These are phyloP conservation scores for Nicotiana undulata DNA, from an alignment of 257 asterid species.

Conservation along the genomic window DNA sequence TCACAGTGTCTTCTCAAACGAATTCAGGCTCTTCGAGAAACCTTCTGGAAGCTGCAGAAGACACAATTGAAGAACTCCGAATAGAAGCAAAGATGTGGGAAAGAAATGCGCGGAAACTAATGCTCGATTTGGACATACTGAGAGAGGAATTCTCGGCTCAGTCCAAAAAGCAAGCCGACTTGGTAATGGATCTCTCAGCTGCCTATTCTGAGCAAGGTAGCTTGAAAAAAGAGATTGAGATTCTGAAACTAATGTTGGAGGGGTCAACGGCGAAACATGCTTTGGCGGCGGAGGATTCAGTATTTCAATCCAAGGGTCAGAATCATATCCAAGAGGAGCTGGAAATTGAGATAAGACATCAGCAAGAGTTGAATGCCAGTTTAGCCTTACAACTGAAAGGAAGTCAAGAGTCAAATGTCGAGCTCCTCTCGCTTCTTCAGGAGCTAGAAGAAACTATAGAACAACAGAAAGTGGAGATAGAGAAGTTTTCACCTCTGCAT, in stretches of 20 bases:
- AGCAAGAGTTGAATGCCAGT: conserved; percentile 46
- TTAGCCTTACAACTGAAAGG: conserved; percentile 54
- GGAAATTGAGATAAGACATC: conserved; percentile 62
- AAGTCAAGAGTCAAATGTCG: conserved; percentile 81
- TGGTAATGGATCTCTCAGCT: conserved; percentile 60
- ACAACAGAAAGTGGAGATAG: conserved; percentile 66
- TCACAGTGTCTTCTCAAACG: conserved; percentile 21
- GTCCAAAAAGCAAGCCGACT: conserved; percentile 60
- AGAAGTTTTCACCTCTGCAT: conserved; percentile 42
- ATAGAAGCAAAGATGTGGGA: conserved; percentile 98
- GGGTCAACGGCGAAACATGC: conserved; percentile 19
- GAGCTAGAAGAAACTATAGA: conserved; percentile 77
- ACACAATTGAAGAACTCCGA: conserved; percentile 61
- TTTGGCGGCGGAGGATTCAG: conserved; percentile 19
- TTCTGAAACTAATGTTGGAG: conserved; percentile 32
- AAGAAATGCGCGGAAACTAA: conserved; percentile 76
- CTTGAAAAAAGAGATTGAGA: conserved; percentile 50
- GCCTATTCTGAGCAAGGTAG: conserved; percentile 47
- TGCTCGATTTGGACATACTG: conserved; percentile 65
- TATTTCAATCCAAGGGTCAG: conserved; percentile 28
- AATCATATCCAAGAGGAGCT: conserved; percentile 43
- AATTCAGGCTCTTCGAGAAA: conserved; percentile 35
- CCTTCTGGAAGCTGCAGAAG: conserved; percentile 68
- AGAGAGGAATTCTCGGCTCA: conserved; percentile 47
- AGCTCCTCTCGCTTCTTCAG: conserved; percentile 79